phyloP scores from a whole-genome alignment of 768 basidiomycete genomes.

The Termitomyces sp. region DNA sequence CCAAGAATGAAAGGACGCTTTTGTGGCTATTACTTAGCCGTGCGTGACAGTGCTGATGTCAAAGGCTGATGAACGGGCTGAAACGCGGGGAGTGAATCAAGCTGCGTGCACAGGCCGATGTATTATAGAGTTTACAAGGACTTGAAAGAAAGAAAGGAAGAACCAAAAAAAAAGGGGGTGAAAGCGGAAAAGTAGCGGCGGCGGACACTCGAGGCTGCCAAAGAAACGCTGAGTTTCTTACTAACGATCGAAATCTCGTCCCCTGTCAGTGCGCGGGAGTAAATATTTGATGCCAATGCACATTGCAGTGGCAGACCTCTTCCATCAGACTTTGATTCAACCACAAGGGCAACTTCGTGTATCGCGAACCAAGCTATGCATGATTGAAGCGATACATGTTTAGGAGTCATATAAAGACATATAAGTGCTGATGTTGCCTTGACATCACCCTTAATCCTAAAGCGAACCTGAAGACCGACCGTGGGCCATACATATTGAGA shows the following conservation, averaged over 20 bases:
- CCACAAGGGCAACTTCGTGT: background rate
- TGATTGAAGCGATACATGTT: background rate
- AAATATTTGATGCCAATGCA: background rate
- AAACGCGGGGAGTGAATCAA: background rate
- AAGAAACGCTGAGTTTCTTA: background rate
- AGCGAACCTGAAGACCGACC: background rate
- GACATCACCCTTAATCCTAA: background rate
- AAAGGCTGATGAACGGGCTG: background rate
- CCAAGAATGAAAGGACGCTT: background rate
- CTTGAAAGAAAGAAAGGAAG: background rate
- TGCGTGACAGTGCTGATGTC: background rate
- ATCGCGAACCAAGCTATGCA: background rate
- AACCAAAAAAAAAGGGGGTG: background rate
- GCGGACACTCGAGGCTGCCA: background rate
- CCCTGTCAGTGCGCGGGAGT: conserved; percentile 1
- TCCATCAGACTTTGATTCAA: conserved; percentile 4
- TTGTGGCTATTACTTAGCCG: conserved; percentile 1
- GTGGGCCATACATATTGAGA: background rate
- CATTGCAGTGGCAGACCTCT: background rate
- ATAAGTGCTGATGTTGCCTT: background rate
- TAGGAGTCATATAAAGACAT: background rate
- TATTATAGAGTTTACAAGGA: background rate
- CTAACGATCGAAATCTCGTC: background rate
- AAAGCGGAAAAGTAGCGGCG: background rate
- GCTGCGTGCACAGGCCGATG: background rate